These are phyloP conservation scores for Chalara sp. DNA, from an alignment of 2,329 filamentous ascomycete genomes.

Conservation along the genomic window DNA sequence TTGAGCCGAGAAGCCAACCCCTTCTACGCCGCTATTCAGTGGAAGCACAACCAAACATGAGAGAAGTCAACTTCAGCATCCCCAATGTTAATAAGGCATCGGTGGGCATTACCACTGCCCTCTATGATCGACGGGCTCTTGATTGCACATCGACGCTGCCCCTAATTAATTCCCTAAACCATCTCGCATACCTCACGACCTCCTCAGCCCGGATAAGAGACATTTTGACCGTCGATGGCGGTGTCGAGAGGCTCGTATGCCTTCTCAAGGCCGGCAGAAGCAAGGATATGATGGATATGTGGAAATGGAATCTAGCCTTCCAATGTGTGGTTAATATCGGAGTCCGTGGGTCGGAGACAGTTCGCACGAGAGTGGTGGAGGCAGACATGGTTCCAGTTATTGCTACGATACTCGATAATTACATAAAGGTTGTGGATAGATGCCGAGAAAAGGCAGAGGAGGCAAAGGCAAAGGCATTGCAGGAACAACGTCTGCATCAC, in stretches of 20 bases:
- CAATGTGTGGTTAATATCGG: constrained; percentile 99
- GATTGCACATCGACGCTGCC: constrained; percentile 97
- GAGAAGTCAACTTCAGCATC: constrained; percentile 99
- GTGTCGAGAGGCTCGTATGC: constrained; percentile 91
- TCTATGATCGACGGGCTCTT: constrained; percentile 94
- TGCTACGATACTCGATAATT: constrained; percentile 95
- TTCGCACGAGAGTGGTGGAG: constrained; percentile 91
- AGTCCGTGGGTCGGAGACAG: constrained; percentile 87
- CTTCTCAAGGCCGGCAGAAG: constrained; percentile 96
- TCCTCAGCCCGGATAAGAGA: constrained; percentile 96
- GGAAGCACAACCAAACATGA: constrained; percentile 59
- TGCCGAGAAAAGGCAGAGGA: constrained; percentile 82
- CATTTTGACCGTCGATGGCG: constrained; percentile 97
- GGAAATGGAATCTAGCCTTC: constrained; percentile 99
- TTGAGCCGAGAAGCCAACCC: constrained; percentile 6
- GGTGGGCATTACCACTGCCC: constrained; percentile 94
- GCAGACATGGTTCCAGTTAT: constrained; percentile 99
- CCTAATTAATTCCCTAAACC: constrained; percentile 97
- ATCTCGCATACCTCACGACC: constrained; percentile 95
- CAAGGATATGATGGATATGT: constrained; percentile 99
- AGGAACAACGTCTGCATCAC: constrained; percentile 31
- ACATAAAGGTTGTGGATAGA: constrained; percentile 93
- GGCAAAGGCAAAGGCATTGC: constrained; percentile 56
- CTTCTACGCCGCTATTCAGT: constrained; percentile 14
- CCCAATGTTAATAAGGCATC: constrained; percentile 99